Evolutionary conservation across 768 basidiomycete species (phyloP).

Genomic region (Boletus rubropictus): DNA sequence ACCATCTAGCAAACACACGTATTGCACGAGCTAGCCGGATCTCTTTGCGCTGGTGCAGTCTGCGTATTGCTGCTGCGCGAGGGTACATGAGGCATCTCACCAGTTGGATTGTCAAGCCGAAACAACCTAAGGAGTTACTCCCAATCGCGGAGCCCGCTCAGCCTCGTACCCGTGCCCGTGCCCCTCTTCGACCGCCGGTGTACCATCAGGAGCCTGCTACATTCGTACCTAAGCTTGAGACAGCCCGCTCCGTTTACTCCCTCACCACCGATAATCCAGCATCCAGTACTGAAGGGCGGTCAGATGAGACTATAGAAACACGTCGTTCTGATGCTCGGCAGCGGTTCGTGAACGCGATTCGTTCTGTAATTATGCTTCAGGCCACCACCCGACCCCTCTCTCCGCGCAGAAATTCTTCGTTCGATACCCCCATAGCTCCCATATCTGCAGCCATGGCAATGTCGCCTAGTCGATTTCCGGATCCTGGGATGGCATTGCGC

Average conservation of each 20-base stretch:
- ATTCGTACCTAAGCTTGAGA: constrained; percentile 16
- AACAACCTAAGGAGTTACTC: constrained; percentile 17
- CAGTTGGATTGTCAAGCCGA: constrained; percentile 22
- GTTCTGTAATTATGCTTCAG: constrained; percentile 43
- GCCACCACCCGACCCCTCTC: constrained; percentile 28
- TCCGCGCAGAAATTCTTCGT: constrained; percentile 29
- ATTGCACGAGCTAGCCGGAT: constrained; percentile 24
- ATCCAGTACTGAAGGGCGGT: constrained; percentile 23
- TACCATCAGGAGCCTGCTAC: constrained; percentile 21
- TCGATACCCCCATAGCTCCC: constrained; percentile 22
- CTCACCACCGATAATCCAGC: constrained; percentile 23
- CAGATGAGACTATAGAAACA: constrained; percentile 24
- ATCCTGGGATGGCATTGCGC: constrained; percentile 33
- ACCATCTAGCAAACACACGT: constrained; percentile 25
- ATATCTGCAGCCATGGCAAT: constrained; percentile 19
- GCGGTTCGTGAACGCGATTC: constrained; percentile 40
- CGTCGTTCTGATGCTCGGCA: constrained; percentile 28
- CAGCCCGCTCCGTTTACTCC: constrained; percentile 25
- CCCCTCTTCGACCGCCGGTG: constrained; percentile 8
- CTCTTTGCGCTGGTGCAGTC: constrained; percentile 22
- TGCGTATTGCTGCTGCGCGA: constrained; percentile 14
- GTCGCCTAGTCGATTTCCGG: constrained; percentile 30
- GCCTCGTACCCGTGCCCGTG: constrained; percentile 11
- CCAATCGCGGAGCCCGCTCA: constrained; percentile 21
- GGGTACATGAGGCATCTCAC: constrained; percentile 23